These are phyloP conservation scores for Lophiostoma macrostomum DNA, from an alignment of 495 filamentous ascomycete species.

Conservation along the genomic window DNA sequence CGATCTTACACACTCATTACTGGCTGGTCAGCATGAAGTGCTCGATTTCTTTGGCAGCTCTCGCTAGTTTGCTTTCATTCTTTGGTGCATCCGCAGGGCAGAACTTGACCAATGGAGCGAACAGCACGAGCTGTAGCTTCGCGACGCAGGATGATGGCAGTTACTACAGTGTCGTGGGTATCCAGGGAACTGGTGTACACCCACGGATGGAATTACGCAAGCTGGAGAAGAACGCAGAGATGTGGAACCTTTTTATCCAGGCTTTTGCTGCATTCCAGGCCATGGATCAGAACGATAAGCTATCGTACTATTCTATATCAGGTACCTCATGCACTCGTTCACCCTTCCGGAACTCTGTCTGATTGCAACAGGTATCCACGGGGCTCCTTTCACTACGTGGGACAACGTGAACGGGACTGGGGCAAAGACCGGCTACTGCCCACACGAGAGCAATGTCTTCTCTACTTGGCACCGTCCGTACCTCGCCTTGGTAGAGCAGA, in stretches of 20 bases:
- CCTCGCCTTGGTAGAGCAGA: constrained; percentile 20
- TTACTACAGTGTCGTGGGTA: constrained; percentile 31
- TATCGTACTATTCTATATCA: constrained; percentile 38
- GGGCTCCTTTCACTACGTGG: constrained; percentile 17
- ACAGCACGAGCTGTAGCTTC: constrained; percentile 6
- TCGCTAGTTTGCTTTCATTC: constrained; percentile 1
- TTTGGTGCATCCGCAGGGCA: too few relatives aligned
- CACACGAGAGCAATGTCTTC: constrained; percentile 24
- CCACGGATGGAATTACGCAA: constrained; percentile 37
- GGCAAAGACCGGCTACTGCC: constrained; percentile 11
- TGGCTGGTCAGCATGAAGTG: constrained; percentile 13
- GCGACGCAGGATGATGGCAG: background rate
- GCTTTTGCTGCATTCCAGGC: constrained; percentile 34
- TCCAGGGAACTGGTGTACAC: constrained; percentile 26
- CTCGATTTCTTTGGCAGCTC: constrained; percentile 2
- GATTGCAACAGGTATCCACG: constrained; percentile 14
- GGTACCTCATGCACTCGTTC: constrained; percentile 13
- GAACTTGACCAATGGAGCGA: too few relatives aligned
- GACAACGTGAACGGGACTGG: constrained; percentile 13
- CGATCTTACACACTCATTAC: constrained; percentile 16
- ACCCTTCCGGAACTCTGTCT: background rate
- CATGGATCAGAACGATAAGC: constrained; percentile 28
- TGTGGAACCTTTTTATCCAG: constrained; percentile 37
- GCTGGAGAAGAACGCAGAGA: constrained; percentile 32
- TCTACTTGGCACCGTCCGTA: constrained; percentile 23